Evolutionary conservation across 768 basidiomycete species (phyloP).

Genomic region (Sarcodon sp.): DNA sequence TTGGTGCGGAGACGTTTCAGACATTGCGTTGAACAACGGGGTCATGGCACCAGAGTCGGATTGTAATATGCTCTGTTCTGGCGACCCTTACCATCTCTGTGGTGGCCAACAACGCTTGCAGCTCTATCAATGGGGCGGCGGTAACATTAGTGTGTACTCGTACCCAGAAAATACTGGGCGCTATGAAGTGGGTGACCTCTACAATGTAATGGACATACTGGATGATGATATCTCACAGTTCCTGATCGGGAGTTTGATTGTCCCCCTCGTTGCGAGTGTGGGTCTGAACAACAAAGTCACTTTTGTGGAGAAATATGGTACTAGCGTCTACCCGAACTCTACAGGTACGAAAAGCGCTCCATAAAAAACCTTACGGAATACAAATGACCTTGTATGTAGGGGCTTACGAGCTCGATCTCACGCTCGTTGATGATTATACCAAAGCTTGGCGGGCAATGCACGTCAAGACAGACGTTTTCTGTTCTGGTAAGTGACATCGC

Average conservation of each 20-base stretch:
- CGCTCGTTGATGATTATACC: conserved; percentile 28
- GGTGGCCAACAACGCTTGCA: conserved; percentile 43
- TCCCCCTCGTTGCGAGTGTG: conserved; percentile 63
- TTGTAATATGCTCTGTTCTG: conserved; percentile 45
- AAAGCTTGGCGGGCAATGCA: conserved; percentile 69
- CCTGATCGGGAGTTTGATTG: conserved; percentile 45
- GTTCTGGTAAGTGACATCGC: conserved; percentile 23
- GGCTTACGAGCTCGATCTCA: conserved; percentile 66
- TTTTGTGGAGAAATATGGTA: conserved; percentile 67
- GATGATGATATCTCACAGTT: conserved; percentile 16
- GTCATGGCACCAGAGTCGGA: conserved; percentile 20
- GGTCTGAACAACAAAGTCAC: conserved; percentile 75
- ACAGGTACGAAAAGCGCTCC: conserved; percentile 28
- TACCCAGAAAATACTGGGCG: conserved; percentile 49
- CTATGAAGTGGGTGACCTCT: conserved; percentile 44
- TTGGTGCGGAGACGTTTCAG: conserved; percentile 61
- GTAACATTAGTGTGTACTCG: conserved; percentile 43
- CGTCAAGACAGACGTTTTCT: conserved; percentile 69
- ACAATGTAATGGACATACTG: not conserved
- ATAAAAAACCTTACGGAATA: too few relatives aligned
- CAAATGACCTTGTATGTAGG: too few relatives aligned
- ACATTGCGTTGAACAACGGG: conserved; percentile 28
- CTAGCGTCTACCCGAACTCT: conserved; percentile 45
- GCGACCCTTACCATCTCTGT: conserved; percentile 58
- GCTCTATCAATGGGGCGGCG: conserved; percentile 20